Evolutionary conservation across 441 rosid species (phyloP), one percentile per base, ranked within the genome.

Genomic region (Rhodomyrtus psidioides): DNA sequence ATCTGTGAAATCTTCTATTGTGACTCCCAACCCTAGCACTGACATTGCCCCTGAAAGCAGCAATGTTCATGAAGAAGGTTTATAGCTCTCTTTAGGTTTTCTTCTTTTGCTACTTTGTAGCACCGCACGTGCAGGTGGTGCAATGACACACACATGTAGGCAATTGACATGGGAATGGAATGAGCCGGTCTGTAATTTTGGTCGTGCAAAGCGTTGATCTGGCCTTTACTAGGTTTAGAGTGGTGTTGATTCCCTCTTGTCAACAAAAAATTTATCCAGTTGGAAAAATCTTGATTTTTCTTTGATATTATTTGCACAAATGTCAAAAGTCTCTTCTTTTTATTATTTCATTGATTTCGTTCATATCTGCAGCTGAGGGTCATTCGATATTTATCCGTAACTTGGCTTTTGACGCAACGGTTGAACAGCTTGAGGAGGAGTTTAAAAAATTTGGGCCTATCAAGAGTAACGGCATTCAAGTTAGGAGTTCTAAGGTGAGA

Each of bases 381-480:
- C 90, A 91, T 88, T 94, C 96, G 54, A 89, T 94, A 87, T 93
- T 91, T 83, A 84, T 94, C 30, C 89, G 94, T 76, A 93, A 94
- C 84, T 89, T 94, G 91, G 94, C 96, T 83, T 56, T 86, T 84
- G 58, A 91, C 60, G 83, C 91, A 57, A 91, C 90, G 1, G 84
- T 84, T 75, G 55, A 89, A 87, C 91, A 92, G 88, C 93, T 94
- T 84, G 93, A 91, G 89, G 82, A 44, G 46, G 92, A 89, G 86
- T 93, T 94, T 84, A 87, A 90, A 90, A 93, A 88, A 88, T 94
- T 93, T 90, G 96, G 96, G 83, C 92, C 94, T n/a, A 90, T 94
- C 88, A 92, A 91, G 90, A 86, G 83, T 62, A 92, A 89, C 62
- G 96, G 94, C 83, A 85, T 91, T 85, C 96, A 94, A 91, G 93